A percentile compares a stretch with the other conserved stretches of the same genome.
Conservation (phyloP, 2,329 filamentous ascomycete species). For the Thelonectria rubi region DNA sequence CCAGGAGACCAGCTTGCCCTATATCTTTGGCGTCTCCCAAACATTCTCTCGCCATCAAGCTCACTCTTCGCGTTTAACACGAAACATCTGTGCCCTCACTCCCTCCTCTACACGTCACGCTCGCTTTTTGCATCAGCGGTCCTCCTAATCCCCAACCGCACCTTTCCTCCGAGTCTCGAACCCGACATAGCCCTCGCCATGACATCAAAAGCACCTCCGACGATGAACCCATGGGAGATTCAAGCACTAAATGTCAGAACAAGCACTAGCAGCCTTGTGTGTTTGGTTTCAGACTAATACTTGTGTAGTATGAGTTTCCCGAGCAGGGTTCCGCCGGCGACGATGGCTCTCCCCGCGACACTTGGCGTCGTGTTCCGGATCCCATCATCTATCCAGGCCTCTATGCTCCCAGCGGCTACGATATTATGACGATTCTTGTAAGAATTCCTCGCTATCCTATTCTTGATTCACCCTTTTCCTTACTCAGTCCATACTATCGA, state of each 20-base stretch:
- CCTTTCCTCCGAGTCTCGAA: slow-evolving; percentile 5
- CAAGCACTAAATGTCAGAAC: slow-evolving; percentile 38
- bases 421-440: slow-evolving; percentile 66
- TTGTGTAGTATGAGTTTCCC: slow-evolving; percentile 39
- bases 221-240: slow-evolving; percentile 42
- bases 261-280: not conserved
- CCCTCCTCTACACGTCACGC: not conserved
- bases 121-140: not conserved
- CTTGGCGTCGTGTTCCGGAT: slow-evolving; percentile 49
- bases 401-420: slow-evolving; percentile 63
- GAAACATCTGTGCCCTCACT: not conserved
- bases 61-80: not conserved
- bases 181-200: slow-evolving; percentile 20
- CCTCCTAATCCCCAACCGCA: slow-evolving; percentile 5
- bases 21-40: not conserved
- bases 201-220: slow-evolving; percentile 27
- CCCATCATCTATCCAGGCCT: slow-evolving; percentile 64
- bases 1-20: not conserved
- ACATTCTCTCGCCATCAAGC: not conserved
- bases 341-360: slow-evolving; percentile 33
- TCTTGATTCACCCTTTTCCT: not conserved
- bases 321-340: slow-evolving; percentile 33
- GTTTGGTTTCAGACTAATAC: slow-evolving; percentile 19
- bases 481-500: not conserved
- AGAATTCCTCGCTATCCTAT: slow-evolving; percentile 33